Evolutionary conservation across 1,284 basidiomycete species (phyloP).

Genomic region (Fistulina hepatica): DNA sequence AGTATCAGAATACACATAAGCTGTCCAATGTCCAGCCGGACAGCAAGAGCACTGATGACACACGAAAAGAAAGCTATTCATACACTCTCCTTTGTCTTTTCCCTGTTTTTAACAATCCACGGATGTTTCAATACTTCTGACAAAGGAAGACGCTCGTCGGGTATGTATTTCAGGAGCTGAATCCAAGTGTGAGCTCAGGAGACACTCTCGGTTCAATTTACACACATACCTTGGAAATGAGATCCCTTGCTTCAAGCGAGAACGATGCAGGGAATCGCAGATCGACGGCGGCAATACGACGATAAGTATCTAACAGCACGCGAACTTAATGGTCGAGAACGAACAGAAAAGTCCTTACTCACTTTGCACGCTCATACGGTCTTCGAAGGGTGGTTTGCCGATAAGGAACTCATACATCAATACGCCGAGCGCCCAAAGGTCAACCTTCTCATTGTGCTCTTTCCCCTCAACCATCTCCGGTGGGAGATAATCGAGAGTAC

Average conservation of each 20-base stretch:
- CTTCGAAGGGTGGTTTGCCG: conserved; percentile 92
- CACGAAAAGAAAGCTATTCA: no score
- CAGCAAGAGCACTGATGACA: no score
- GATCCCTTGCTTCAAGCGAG: conserved; percentile 30
- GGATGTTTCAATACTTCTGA: conserved; percentile 78
- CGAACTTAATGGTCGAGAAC: conserved; percentile 1
- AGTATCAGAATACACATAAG: no score
- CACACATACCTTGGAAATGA: conserved; percentile 30
- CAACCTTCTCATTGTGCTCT: conserved; percentile 82
- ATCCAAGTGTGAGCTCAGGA: conserved; percentile 2
- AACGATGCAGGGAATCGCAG: conserved; percentile 51
- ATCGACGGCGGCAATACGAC: conserved; percentile 76
- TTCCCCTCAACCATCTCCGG: conserved; percentile 97
- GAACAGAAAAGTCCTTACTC: conserved; percentile 16
- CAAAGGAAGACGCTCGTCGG: conserved; percentile 74
- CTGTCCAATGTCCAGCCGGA: no score
- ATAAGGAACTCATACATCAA: conserved; percentile 92
- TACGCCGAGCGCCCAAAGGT: conserved; percentile 96
- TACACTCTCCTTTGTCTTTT: no score
- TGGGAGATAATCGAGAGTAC: conserved; percentile 94
- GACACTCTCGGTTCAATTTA: not conserved
- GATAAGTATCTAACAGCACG: conserved; percentile 62
- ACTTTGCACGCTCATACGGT: conserved; percentile 69
- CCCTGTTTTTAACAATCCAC: conserved; percentile 81
- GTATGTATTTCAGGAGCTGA: conserved; percentile 82